phyloP scores from a whole-genome alignment of 1,139 yeast species.

The Scheffersomyces segobiensis region DNA sequence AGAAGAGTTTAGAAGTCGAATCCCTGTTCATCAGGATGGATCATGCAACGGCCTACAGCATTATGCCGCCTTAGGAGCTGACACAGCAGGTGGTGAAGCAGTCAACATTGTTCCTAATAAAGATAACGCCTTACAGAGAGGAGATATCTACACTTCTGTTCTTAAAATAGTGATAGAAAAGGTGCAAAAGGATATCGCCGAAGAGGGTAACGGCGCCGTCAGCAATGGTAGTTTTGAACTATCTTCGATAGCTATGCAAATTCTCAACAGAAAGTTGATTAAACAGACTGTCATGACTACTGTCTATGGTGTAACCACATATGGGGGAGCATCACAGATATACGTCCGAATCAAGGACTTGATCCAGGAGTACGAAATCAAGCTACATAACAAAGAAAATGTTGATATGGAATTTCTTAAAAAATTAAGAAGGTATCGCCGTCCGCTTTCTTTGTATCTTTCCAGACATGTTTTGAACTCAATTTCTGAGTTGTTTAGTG shows the following conservation, averaged over 20 bases:
- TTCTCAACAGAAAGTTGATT: constrained; percentile 35
- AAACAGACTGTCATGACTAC: constrained; percentile 52
- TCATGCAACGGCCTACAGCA: constrained; percentile 52
- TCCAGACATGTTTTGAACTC: constrained; percentile 31
- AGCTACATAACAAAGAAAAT: constrained; percentile 3
- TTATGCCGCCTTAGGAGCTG: constrained; percentile 46
- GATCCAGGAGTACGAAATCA: constrained; percentile 15
- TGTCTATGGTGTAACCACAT: constrained; percentile 46
- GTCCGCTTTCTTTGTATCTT: constrained; percentile 20
- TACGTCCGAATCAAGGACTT: constrained; percentile 24
- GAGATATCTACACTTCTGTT: constrained; percentile 41
- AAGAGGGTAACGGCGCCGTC: neutral
- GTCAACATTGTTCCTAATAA: constrained; percentile 33
- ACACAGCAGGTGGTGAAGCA: constrained; percentile 36
- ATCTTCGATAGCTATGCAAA: constrained; percentile 16
- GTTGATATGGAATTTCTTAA: neutral
- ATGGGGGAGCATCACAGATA: constrained; percentile 40
- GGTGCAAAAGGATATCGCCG: constrained; percentile 12
- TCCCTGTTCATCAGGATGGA: constrained; percentile 49
- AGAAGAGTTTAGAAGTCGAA: constrained; percentile 28
- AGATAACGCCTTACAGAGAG: constrained; percentile 13
- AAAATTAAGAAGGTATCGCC: constrained; percentile 1
- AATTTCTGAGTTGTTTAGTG: constrained; percentile 33
- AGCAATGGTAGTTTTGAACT: constrained; percentile 1
- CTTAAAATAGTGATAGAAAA: constrained; percentile 25